Evolutionary conservation across 2,329 filamentous ascomycete species (phyloP), one percentile per base, ranked within the genome.

Genomic region (Rutstroemia sp.): DNA sequence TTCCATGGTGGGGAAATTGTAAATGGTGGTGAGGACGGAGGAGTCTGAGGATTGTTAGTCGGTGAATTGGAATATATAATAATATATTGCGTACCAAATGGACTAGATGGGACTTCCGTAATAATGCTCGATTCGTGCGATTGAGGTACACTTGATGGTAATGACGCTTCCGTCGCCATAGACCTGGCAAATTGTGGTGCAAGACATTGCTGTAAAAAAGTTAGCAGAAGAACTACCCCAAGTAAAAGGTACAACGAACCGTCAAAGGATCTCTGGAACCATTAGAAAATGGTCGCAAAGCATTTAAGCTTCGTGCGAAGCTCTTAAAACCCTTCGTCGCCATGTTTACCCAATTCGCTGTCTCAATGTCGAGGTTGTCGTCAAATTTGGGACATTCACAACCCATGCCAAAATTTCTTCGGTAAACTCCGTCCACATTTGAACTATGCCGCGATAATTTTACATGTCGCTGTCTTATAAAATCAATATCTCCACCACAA

Each of bases 1-100:
- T 72, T 96, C 91, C 73, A 96, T 84, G 10, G 84, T 82, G 38
- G 94, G 94, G 76, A 97, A 99, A 70, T 79, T 78, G 81, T 96
- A 91, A 72, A 96, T 82, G 54, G 92, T 97, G 60, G 92, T 80
- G 55, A 88, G 83, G 56, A 95, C 89, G 30, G 82, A 84, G 62
- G 78, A 76, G 62, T 76, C 81, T 81, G 59, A 21, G 34, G 23
- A 23, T 19, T 30, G 27, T 38, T 51, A 48, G 48, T n/a, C 21
- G n/a, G 37, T 41, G 27, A 21, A 30, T 23, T 16, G 12, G n/a
- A 23, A 19, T 27, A 38, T 27, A 47, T 34, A 16, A 21, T 8
- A n/a, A 23, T 5, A n/a, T 5, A n/a, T 30, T 17, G 44, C 27
- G 9, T 56, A 56, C 53, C 23, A 17, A 53, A 57, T 37, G 55